Base-by-base conservation (phyloP, 345 rosid species). In the Toxicodendron radicans region DNA sequence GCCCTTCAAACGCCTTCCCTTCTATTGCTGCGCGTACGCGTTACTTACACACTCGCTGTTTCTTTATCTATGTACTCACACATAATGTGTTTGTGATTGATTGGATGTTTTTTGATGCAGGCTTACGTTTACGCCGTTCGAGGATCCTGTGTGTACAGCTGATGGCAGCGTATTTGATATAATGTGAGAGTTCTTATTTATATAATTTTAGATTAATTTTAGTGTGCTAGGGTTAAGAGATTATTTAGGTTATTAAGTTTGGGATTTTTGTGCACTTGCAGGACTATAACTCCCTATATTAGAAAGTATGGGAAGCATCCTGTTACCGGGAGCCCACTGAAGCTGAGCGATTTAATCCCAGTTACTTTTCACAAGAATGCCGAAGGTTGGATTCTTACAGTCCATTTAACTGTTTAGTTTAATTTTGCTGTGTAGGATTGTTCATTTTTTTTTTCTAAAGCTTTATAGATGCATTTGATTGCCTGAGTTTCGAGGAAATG, bases 1-100 rank as follows among this genome's bases (percentile, higher is more conserved):
- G 18, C 94, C 92, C 66, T 95, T 91, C 92, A 91, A 91, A 77
- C 92, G 96, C 75, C 96, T 95, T 58, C 98, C 98, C 61, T 93
- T 89, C 91, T 91, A 91, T 67, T 93, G 97, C 88, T 95, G 98
- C 99, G 94, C 97, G 99, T 92, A 86, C 33, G 82, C 60, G 35
- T 45, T 70, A 14, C 57, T 58, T n/a, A 24, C 16, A 17, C 52
- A 43, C 12, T 17, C 27, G n/a, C 11, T 56, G 10, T 58, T 7
- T 56, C 6, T 3, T 8, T 53, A 9, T n/a, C 35, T 24, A 0
- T 14, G 16, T 43, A 35, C 32, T 20, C 72, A 45, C 43, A 38
- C 9, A 38, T 38, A 38, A 38, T 27, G 1, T 23, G 32, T 56
- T 41, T 49, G 20, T 32, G 62, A 2, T 59, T 69, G 14, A 1